Base-by-base conservation (phyloP, 2,329 filamentous ascomycete genomes). In the Scytalidium sp. region DNA sequence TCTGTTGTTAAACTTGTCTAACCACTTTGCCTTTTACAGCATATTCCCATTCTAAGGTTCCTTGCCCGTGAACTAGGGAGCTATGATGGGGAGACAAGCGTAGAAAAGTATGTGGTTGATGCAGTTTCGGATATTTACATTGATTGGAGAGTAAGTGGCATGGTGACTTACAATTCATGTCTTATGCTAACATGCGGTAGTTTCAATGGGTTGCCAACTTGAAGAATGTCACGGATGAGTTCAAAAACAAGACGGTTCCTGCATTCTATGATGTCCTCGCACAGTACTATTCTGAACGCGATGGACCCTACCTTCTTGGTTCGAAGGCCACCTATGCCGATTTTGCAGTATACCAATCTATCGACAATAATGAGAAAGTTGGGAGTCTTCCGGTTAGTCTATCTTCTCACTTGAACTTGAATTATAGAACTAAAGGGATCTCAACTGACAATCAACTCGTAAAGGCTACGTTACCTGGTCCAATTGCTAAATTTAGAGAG, bases 281-380 rank as follows among this genome's bases (percentile, higher is more conserved):
- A 0, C 50, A 64, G 23, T 67, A 66, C 29, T 70, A 70, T 23
- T 46, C 58, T 0, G 56, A 67, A 13, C 47, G 44, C 0, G 48
- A 49, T 0, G 69, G 69, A 0, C 69, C 70, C 1, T 72, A 64
- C 44, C 63, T 72, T 3, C 53, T 72, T 0, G 69, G 70, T 1
- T 56, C 69, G 4, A 61, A 54, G 21, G 49, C 70, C 45, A 68
- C 64, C 3, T 72, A 72, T 32, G 63, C 58, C 13, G 70, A 72
- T 39, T 72, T 72, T 50, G 67, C 65, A 0, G 55, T 72, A 2
- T 71, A 66, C 49, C 66, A 70, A 45, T 67, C 67, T 2, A 63
- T 71, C 22, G 67, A 72, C 42, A 70, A 71, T 21, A 65, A 72
- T 32, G 48, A 55, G 20, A 53, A 56, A 29, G 68, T 61, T 27